Evolutionary conservation across 2,329 filamentous ascomycete species (phyloP).

Genomic region (Sporothrix schenckii): DNA sequence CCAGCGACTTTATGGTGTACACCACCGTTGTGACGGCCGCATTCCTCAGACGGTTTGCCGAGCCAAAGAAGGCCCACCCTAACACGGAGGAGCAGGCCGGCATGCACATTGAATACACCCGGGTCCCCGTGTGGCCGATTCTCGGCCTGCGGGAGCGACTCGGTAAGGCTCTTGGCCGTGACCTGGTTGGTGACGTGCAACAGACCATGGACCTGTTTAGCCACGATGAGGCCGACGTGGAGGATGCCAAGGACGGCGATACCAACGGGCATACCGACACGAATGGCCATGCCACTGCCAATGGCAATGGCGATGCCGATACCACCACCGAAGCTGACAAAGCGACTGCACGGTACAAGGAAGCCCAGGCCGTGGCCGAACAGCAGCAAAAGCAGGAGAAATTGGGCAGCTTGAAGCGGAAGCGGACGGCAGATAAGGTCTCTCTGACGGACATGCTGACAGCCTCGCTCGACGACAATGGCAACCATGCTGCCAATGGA

Average conservation of each 20-base stretch:
- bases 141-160: slow-evolving; percentile 59
- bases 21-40: slow-evolving; percentile 52
- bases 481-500: neutral
- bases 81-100: slow-evolving; percentile 36
- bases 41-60: slow-evolving; percentile 56
- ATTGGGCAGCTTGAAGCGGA: slow-evolving; percentile 41
- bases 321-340: neutral
- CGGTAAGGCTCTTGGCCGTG: slow-evolving; percentile 55
- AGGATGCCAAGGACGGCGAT: neutral
- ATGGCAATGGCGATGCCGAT: neutral
- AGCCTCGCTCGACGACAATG: slow-evolving; percentile 46
- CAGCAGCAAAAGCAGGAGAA: slow-evolving; percentile 34
- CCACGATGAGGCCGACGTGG: slow-evolving; percentile 18
- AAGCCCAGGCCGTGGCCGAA: slow-evolving; percentile 50
- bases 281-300: neutral
- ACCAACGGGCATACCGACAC: slow-evolving; percentile 21
- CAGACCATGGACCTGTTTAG: slow-evolving; percentile 37
- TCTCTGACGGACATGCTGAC: slow-evolving; percentile 47
- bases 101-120: slow-evolving; percentile 53
- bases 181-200: slow-evolving; percentile 50
- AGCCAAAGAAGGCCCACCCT: slow-evolving; percentile 48
- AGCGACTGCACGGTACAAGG: slow-evolving; percentile 41
- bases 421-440: slow-evolving; percentile 44
- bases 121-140: slow-evolving; percentile 59
- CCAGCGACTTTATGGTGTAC: slow-evolving; percentile 58